Evolutionary conservation across 2,329 filamentous ascomycete genomes (phyloP).

Genomic region (Emydomyces testavorans): DNA sequence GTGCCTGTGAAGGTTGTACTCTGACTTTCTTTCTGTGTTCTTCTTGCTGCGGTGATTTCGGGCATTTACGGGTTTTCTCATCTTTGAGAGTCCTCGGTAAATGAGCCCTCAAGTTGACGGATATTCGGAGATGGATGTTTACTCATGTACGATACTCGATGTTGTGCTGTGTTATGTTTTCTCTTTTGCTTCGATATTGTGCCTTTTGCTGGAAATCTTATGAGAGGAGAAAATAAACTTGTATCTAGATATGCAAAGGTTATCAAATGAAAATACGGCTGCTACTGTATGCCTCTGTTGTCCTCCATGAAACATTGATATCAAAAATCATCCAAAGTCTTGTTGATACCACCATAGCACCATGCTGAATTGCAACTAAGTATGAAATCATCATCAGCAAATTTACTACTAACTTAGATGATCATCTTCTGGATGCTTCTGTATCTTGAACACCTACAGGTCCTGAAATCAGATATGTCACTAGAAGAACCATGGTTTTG

Average conservation of each 20-base stretch:
- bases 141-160: slow-evolving; percentile 4
- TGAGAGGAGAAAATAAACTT: not conserved
- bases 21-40: not conserved
- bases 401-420: too few species aligned
- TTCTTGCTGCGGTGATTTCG: not conserved
- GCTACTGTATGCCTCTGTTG: too few species aligned
- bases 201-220: not conserved
- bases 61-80: not conserved
- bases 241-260: slow-evolving; percentile 1
- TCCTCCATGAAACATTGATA: too few species aligned
- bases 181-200: not conserved
- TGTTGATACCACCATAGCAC: too few species aligned
- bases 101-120: not conserved
- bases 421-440: too few species aligned
- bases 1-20: not conserved
- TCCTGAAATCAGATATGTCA: too few species aligned
- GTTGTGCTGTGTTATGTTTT: not conserved
- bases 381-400: too few species aligned
- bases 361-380: too few species aligned
- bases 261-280: not conserved
- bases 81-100: not conserved
- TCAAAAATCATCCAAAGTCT: too few species aligned
- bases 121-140: slow-evolving; percentile 4
- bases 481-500: too few species aligned
- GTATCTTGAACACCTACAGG: too few species aligned